Evolutionary conservation across 768 basidiomycete species (phyloP), one percentile per base, ranked within the genome.

Genomic region (Tricholoma bakamatsutake): DNA sequence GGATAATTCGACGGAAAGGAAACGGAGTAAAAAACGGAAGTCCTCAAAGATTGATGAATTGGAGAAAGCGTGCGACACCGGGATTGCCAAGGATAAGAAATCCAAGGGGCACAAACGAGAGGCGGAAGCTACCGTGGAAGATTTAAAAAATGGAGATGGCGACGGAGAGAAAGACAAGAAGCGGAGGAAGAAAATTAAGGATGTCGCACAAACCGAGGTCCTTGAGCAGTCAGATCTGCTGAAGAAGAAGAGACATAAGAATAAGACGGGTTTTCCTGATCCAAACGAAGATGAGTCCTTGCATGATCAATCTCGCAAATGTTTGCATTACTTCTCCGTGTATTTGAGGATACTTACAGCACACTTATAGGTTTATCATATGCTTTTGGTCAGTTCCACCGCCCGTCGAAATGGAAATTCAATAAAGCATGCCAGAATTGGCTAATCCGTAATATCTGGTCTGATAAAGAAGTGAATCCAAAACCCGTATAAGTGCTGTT

Each of bases 381-480:
- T 63, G 84, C 81, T 1, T 83, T 80, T 61, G 62, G 69, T n/a
- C 80, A 81, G 54, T 78, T 77, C 60, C 71, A 74, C 50, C 70
- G 70, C 39, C 77, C 75, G 17, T 62, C 69, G 5, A 70, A 67
- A 52, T 88, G 87, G 87, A 89, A 87, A 61, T 89, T 88, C 64
- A 83, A 83, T 58, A 88, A 88, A 63, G 84, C 84, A 6, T 75
- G 78, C 43, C 87, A 89, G 62, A 89, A 88, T 61, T 89, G 87
- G 87, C 69, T 88, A 1, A 72, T 87, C 55, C 79, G 85, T 10
- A 83, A 88, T 59, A 57, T 84, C 9, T 88, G 81, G 81, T 81
- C 79, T 2, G 71, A 72, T 11, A 67, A 74, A 57, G 61, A 68
- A 57, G 79, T 79, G 58, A 71, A 76, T 62, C 47, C 66, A 50